Base-by-base conservation (phyloP, 371 early-diverging fungal species). In the Mortierella sp. region DNA sequence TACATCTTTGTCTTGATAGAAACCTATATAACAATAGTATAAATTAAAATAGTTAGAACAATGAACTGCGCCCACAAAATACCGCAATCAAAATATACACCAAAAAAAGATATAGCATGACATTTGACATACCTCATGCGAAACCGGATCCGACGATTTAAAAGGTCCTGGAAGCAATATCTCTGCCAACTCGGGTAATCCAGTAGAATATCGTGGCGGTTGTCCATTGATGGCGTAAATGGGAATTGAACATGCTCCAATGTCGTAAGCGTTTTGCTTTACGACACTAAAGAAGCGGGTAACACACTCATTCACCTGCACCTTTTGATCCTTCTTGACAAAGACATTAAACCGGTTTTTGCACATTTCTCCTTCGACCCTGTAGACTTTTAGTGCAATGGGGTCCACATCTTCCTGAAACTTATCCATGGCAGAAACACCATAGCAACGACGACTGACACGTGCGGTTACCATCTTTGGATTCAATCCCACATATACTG, bases 401-500 rank as follows among this genome's bases (percentile, higher is more conserved):
- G 75, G 75, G 55, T 80, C 80, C 16, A 80, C 37, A 21, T 75
- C 78, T 24, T 28, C 53, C 67, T 77, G 50, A 43, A 81, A 81
- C 34, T 1, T 2, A 3, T 5, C 11, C 26, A 14, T 1, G 1
- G 75, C 54, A 5, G 44, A 6, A 64, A 75, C 21, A 40, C 82
- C 82, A 75, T 82, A 82, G 53, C 82, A 82, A 64, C 78, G 82
- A 55, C 82, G 77, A 64, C 57, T 75, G 37, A 61, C 69, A 8
- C 82, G 82, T 55, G 78, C 82, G 14, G 78, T 72, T 10, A 82
- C 78, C 16, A 16, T 75, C 57, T 67, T 82, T 55, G 78, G 82
- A 44, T 69, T 69, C 76, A 78, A 43, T 69, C 78, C 82, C 31
- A 46, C 79, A 64, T 82, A 82, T n/a, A 82, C 78, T 11, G 82